Evolutionary conservation across 2,329 filamentous ascomycete species (phyloP).

Genomic region (Rugonectria rugulosa): DNA sequence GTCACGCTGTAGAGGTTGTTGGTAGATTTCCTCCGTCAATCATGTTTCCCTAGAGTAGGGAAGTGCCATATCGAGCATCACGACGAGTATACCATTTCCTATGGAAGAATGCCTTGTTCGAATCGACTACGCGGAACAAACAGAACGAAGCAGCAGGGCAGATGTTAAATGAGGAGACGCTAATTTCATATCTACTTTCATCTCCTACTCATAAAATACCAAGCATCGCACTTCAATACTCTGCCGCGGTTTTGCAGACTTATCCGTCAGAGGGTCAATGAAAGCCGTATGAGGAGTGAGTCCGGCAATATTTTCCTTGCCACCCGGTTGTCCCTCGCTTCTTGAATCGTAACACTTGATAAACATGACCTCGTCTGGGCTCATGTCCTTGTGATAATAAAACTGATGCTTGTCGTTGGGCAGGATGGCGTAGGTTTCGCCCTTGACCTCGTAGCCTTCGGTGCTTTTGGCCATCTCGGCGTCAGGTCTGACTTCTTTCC

Average conservation of each 20-base stretch:
- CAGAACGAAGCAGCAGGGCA: no score
- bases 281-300: slow-evolving; percentile 38
- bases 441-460: slow-evolving; percentile 33
- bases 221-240: slow-evolving; percentile 39
- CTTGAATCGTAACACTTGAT: slow-evolving; percentile 40
- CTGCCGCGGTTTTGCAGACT: slow-evolving; percentile 31
- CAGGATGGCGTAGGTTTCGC: slow-evolving; percentile 31
- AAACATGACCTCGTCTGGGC: slow-evolving; percentile 37
- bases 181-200: no score
- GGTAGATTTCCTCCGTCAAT: no score
- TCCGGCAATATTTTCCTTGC: slow-evolving; percentile 28
- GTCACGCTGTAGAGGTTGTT: no score
- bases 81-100: no score
- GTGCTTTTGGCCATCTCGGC: slow-evolving; percentile 24
- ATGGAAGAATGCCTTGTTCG: no score
- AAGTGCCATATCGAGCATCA: no score
- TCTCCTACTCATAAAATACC: slow-evolving; percentile 30
- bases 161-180: no score
- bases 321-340: slow-evolving; percentile 32
- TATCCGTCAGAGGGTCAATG: slow-evolving; percentile 31
- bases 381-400: slow-evolving; percentile 39
- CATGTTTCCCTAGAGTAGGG: no score
- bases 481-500: slow-evolving; percentile 34
- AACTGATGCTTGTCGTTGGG: slow-evolving; percentile 33
- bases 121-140: no score